Evolutionary conservation across 2,329 filamentous ascomycete genomes (phyloP).

Genomic region (Parafenestella ontariensis): DNA sequence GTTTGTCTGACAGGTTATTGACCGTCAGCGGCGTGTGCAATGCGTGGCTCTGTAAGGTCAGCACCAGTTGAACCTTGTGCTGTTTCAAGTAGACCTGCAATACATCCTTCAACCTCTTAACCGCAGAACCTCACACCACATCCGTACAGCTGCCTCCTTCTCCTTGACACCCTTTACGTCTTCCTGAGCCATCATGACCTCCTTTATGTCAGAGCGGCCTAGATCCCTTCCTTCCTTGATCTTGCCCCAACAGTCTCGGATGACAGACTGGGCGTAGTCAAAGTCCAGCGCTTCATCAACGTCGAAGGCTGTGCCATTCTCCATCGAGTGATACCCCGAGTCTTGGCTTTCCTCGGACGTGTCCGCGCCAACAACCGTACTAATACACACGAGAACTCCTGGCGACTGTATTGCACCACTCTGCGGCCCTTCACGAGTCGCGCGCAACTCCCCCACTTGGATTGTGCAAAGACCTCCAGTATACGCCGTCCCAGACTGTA

Average conservation of each 20-base stretch:
- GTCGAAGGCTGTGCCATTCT: conserved; percentile 1
- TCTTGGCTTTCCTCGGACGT: conserved; percentile 6
- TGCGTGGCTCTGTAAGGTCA: too few relatives aligned
- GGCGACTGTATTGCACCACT: conserved; percentile 26
- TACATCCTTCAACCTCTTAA: conserved; percentile 27
- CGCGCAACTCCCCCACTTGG: conserved; percentile 37
- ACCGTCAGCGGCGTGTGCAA: too few relatives aligned
- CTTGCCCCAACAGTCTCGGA: conserved; percentile 34
- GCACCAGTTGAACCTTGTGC: too few relatives aligned
- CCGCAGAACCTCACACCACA: conserved; percentile 45
- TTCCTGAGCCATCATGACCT: conserved; percentile 33
- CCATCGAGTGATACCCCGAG: neutral
- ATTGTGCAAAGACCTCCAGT: conserved; percentile 31
- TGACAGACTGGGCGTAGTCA: conserved; percentile 29
- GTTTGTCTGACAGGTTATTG: too few relatives aligned
- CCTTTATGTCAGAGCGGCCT: conserved; percentile 31
- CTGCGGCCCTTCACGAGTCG: conserved; percentile 26
- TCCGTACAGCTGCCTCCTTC: conserved; percentile 32
- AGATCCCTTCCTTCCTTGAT: conserved; percentile 33
- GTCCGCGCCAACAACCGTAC: conserved; percentile 17
- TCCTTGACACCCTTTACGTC: conserved; percentile 11
- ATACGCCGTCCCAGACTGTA: conserved; percentile 32
- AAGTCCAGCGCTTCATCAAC: conserved; percentile 25
- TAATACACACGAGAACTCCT: conserved; percentile 40
- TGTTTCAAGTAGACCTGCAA: neutral